These are phyloP conservation scores for Mesembryanthemum crystallinum DNA, from an alignment of 148 eudicot genomes.

Conservation along the genomic window DNA sequence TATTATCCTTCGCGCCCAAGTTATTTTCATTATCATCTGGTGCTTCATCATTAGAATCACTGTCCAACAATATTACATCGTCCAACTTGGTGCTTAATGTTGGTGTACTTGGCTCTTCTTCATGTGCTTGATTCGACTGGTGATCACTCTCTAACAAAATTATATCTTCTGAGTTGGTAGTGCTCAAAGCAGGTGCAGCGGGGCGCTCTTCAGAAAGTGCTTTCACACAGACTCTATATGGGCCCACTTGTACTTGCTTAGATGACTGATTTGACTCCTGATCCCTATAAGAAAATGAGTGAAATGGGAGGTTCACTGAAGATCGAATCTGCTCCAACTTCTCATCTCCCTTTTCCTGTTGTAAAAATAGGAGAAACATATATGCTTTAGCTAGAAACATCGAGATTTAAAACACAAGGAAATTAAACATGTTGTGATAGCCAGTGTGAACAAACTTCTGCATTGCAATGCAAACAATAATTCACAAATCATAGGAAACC, in stretches of 20 bases:
- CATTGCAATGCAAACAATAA: background rate
- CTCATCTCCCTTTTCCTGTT: conserved; percentile 43
- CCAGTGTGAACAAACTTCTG: background rate
- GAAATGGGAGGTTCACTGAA: conserved; percentile 76
- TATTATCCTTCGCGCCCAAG: background rate
- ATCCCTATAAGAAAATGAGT: conserved; percentile 46
- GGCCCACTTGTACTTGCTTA: conserved; percentile 28
- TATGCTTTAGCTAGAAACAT: no score
- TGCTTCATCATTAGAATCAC: conserved; percentile 36
- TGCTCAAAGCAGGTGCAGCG: conserved; percentile 14
- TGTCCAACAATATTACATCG: conserved; percentile 51
- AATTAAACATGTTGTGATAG: background rate
- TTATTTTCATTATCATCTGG: conserved; percentile 24
- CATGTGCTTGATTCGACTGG: conserved; percentile 15
- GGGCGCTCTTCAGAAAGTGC: conserved; percentile 18
- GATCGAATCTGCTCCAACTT: conserved; percentile 86
- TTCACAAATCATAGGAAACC: no score
- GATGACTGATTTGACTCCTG: conserved; percentile 24
- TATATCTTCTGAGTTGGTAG: conserved; percentile 42
- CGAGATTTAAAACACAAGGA: background rate
- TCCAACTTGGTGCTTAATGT: conserved; percentile 28
- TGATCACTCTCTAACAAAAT: conserved; percentile 46
- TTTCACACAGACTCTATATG: conserved; percentile 20
- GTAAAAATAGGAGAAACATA: background rate
- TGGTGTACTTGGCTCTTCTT: conserved; percentile 17